Percentiles rank a stretch among this genome's conserved stretches.
Evolutionary conservation across 768 basidiomycete genomes (phyloP).

Genomic region (Amanita pseudoporphyria): DNA sequence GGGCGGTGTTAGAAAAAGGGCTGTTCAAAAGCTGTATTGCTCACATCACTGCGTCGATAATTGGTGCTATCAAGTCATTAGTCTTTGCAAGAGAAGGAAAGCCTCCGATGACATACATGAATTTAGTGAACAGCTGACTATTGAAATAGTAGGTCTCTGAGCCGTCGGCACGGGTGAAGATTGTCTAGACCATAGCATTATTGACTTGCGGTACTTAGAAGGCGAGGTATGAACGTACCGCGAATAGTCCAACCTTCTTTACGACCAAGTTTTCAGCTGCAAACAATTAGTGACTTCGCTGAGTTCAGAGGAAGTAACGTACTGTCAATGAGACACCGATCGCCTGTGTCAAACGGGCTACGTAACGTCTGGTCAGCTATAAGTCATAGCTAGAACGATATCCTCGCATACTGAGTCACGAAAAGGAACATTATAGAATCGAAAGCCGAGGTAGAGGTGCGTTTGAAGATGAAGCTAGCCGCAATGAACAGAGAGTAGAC

Average conservation of each 20-base stretch:
- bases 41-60: constrained; percentile 59
- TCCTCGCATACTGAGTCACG: constrained; percentile 62
- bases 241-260: constrained; percentile 74
- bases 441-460: constrained; percentile 59
- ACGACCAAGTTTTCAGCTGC: constrained; percentile 62
- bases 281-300: background rate
- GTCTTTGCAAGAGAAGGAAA: background rate
- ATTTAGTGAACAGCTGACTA: constrained; percentile 64
- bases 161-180: constrained; percentile 63
- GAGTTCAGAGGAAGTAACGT: constrained; percentile 8
- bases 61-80: constrained; percentile 40
- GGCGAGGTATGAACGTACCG: constrained; percentile 27
- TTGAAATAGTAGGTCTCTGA: constrained; percentile 79
- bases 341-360: constrained; percentile 76
- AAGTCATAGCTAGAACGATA: background rate
- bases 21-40: constrained; percentile 12
- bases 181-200: constrained; percentile 32
- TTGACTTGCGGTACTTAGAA: background rate
- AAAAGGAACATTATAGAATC: constrained; percentile 79
- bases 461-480: constrained; percentile 76
- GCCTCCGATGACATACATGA: constrained; percentile 42
- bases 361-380: constrained; percentile 8
- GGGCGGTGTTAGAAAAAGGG: constrained; percentile 9
- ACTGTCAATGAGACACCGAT: constrained; percentile 70
- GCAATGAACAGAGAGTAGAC: constrained; percentile 66